phyloP scores from a whole-genome alignment of 305 asterid species.

The Fraxinus latifolia region DNA sequence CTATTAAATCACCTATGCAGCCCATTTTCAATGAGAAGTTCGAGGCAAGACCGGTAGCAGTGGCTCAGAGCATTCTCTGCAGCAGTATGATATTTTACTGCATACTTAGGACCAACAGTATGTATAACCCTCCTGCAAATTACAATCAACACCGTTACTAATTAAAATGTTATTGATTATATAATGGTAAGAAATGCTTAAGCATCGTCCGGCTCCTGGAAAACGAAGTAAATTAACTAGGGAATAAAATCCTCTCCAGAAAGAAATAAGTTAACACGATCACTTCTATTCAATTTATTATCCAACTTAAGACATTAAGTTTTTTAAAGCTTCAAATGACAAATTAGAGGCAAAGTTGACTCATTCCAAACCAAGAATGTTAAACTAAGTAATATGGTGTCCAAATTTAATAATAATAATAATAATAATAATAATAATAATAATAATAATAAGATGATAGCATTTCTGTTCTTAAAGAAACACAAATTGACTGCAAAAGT shows the following conservation, averaged over 20 bases:
- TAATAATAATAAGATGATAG: not conserved
- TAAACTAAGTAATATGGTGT: not conserved
- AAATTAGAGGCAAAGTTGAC: not conserved
- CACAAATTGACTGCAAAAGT: not conserved
- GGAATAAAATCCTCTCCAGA: not conserved
- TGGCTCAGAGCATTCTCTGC: slow-evolving; percentile 95
- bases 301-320: not conserved
- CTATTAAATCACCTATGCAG: slow-evolving; percentile 54
- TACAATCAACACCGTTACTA: slow-evolving; percentile 15
- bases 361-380: not conserved
- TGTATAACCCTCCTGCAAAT: slow-evolving; percentile 76
- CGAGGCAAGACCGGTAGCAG: slow-evolving; percentile 91
- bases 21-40: slow-evolving; percentile 78
- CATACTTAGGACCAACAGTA: slow-evolving; percentile 93
- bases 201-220: not conserved
- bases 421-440: no score
- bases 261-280: not conserved
- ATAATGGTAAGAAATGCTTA: not conserved
- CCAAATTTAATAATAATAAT: not conserved
- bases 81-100: slow-evolving; percentile 90
- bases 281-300: not conserved
- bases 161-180: slow-evolving; percentile 6
- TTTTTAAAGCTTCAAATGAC: not conserved
- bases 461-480: not conserved
- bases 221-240: slow-evolving; percentile 6